A percentile compares a stretch with the other conserved stretches of the same genome.
These are phyloP conservation scores for Polygonum maritimum DNA, from an alignment of 148 eudicot species.

Conservation along the genomic window DNA sequence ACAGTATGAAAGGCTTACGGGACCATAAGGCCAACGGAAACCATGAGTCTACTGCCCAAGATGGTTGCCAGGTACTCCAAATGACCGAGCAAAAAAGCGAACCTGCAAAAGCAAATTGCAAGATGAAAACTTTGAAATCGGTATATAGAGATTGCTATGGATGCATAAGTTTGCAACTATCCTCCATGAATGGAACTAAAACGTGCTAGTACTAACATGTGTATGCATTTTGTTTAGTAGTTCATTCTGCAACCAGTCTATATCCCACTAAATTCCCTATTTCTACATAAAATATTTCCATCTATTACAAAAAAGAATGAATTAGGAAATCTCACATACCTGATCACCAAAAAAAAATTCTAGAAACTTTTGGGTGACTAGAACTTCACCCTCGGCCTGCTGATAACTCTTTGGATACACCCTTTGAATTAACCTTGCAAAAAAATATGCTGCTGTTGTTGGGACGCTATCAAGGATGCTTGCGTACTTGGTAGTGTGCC, in stretches of 20 bases:
- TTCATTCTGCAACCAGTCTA: too few relatives aligned
- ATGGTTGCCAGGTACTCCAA: conserved; percentile 96
- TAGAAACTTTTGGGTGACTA: conserved; percentile 75
- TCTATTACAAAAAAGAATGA: too few relatives aligned
- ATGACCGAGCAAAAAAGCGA: conserved; percentile 93
- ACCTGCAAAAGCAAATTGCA: conserved; percentile 42
- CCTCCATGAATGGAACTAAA: not conserved
- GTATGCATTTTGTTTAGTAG: not conserved
- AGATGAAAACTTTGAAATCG: not conserved
- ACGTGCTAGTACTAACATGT: not conserved
- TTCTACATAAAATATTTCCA: too few relatives aligned
- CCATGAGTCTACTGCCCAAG: conserved; percentile 99
- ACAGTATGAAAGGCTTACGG: conserved; percentile 39
- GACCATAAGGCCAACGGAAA: conserved; percentile 99
- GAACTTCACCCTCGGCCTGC: conserved; percentile 84
- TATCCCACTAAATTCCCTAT: too few relatives aligned
- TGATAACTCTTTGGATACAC: conserved; percentile 90
- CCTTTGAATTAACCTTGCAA: conserved; percentile 78
- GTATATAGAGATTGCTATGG: not conserved
- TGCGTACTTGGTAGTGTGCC: too few relatives aligned
- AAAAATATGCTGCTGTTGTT: too few relatives aligned
- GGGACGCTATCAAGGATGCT: too few relatives aligned
- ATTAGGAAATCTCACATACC: too few relatives aligned
- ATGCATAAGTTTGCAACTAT: not conserved
- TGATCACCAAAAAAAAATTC: conserved; percentile 62